These are phyloP conservation scores for Monascus ruber DNA, from an alignment of 2,329 filamentous ascomycete genomes.

Conservation along the genomic window DNA sequence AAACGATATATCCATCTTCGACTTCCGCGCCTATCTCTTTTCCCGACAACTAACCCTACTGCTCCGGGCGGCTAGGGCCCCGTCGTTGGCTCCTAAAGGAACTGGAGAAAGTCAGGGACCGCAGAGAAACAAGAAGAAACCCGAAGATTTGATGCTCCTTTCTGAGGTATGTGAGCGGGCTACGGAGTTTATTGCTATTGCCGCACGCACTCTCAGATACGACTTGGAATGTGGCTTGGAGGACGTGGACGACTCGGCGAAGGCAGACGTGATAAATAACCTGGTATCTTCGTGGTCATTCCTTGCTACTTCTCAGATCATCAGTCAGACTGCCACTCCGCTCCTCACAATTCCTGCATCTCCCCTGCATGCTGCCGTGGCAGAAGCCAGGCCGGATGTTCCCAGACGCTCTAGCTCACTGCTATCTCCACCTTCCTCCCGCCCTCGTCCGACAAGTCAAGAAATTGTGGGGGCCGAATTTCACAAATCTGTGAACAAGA, in stretches of 20 bases:
- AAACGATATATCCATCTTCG: constrained; percentile 91
- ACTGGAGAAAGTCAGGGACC: constrained; percentile 26
- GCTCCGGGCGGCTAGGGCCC: constrained; percentile 63
- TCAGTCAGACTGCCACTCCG: constrained; percentile 29
- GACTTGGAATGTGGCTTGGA: constrained; percentile 59
- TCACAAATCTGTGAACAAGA: constrained; percentile 18
- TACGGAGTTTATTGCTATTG: constrained; percentile 70
- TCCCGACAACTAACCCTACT: constrained; percentile 74
- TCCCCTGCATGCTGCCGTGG: constrained; percentile 16
- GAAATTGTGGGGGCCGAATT: constrained; percentile 19
- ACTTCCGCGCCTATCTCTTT: constrained; percentile 91
- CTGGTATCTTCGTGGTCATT: constrained; percentile 38
- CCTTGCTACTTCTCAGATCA: constrained; percentile 31
- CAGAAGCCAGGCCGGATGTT: constrained; percentile 16
- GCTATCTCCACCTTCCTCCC: constrained; percentile 9
- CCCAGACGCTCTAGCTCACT: constrained; percentile 32
- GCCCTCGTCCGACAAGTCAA: constrained; percentile 15
- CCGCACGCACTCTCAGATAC: constrained; percentile 65
- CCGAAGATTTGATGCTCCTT: constrained; percentile 67
- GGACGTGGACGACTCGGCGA: constrained; percentile 23
- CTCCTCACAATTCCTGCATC: constrained; percentile 26
- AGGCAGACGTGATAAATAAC: constrained; percentile 32
- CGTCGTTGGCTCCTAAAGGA: constrained; percentile 22
- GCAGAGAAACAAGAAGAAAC: constrained; percentile 44
- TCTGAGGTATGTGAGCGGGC: constrained; percentile 76